Base-by-base conservation (phyloP, 2,329 filamentous ascomycete species). In the Aspergillus ustus region DNA sequence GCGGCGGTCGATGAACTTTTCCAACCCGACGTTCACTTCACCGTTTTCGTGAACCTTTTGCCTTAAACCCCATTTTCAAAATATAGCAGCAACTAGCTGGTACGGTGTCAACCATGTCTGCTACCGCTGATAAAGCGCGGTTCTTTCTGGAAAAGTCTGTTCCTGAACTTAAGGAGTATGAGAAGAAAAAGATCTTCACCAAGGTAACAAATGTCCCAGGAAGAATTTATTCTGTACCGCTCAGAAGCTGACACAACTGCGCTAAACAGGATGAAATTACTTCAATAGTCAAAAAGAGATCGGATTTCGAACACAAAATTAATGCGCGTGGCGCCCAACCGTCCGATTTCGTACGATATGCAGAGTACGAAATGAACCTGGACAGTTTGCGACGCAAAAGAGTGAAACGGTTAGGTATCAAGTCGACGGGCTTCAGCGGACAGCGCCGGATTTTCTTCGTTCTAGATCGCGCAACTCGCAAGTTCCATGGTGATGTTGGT, bases 141-240 rank as follows among this genome's bases (percentile, higher is more conserved):
- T 98, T 94, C 80, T 97, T 91, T 78, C 86, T 98, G 66, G 95
- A 99, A 81, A 90, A 94, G 69, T 90, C 91, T 2, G 91, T 97
- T 48, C 92, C 93, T 17, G 93, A 98, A 77, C 85, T 99, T 60
- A 92, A 93, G 65, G 93, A 97, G 72, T 96, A 92, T 77, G 91
- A 96, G 78, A 87, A 91, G 67, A 97, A 97, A 77, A 89, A 92
- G 70, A 91, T 99, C 69, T 99, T 99, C 80, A 87, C 85, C 63
- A 89, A 90, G 81, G 91, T 91, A 77, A 37, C 78, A 70, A 13
- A 40, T 13, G 9, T 53, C 37, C 28, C 15, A 51, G 20, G 8
- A 29, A 43, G 20, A 17, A 11, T n/a, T n/a, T 22, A 37, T 51
- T 29, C 43, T 29, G 20, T 43, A 53, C 48, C 50, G 48, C 40